These are phyloP conservation scores for Camellia lanceoleosa DNA, from an alignment of 148 eudicot genomes.

Conservation along the genomic window DNA sequence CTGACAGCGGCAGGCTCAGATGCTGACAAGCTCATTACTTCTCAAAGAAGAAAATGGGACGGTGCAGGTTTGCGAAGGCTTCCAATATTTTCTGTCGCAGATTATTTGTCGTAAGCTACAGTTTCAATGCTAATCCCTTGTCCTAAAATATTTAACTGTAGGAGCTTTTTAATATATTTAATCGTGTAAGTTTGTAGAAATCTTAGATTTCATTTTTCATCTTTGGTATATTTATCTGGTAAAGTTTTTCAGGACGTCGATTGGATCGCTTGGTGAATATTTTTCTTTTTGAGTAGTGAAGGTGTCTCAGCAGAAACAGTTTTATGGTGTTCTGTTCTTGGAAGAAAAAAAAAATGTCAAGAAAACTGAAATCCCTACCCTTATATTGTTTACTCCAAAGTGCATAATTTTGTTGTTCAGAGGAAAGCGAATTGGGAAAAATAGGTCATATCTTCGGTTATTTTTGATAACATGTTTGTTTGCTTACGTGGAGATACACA, in stretches of 20 bases:
- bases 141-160: neutral
- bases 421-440: neutral
- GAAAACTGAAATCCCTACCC: neutral
- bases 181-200: neutral
- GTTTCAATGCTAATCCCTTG: slow-evolving; percentile 8
- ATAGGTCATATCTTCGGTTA: neutral
- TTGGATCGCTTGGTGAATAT: neutral
- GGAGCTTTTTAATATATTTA: neutral
- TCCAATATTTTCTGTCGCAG: slow-evolving; percentile 78
- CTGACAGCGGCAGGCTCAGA: slow-evolving; percentile 88
- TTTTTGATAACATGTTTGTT: neutral
- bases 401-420: neutral
- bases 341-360: neutral
- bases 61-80: slow-evolving; percentile 76
- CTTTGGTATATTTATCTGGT: neutral
- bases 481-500: neutral
- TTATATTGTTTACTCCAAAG: neutral
- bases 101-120: slow-evolving; percentile 73
- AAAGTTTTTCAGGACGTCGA: neutral
- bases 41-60: slow-evolving; percentile 69
- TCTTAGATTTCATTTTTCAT: neutral
- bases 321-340: neutral
- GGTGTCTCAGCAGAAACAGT: neutral
- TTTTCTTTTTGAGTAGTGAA: neutral
- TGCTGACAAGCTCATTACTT: slow-evolving; percentile 60